Conservation (phyloP, 2,329 filamentous ascomycete genomes). For the Lachnellula suecica region DNA sequence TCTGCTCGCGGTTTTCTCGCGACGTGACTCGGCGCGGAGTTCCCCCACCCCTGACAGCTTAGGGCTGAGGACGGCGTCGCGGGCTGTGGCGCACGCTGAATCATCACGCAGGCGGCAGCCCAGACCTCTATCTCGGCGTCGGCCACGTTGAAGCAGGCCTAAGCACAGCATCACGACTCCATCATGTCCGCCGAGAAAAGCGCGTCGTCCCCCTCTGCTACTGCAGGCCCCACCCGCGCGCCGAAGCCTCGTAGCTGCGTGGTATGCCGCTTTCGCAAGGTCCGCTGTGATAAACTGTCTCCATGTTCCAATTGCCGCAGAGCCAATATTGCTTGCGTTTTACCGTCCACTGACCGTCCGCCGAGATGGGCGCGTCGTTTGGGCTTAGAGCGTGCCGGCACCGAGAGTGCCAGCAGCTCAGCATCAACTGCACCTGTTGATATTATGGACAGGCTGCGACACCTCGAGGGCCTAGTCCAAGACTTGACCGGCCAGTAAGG, state of each 20-base stretch:
- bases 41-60: not conserved
- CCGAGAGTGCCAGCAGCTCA: constrained; percentile 12
- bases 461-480: constrained; percentile 50
- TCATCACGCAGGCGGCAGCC: not conserved
- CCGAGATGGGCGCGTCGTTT: constrained; percentile 55
- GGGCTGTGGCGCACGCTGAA: too few relatives aligned
- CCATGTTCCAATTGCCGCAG: constrained; percentile 58
- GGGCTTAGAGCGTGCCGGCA: constrained; percentile 16
- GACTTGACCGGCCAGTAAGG: constrained; percentile 47
- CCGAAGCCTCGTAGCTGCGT: constrained; percentile 47
- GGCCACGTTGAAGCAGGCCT: not conserved
- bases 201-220: not conserved
- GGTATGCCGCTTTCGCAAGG: constrained; percentile 53
- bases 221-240: not conserved
- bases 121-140: not conserved
- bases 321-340: constrained; percentile 51
- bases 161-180: not conserved
- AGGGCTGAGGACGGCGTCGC: not conserved
- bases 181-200: not conserved
- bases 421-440: constrained; percentile 34
- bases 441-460: constrained; percentile 49
- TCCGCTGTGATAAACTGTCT: constrained; percentile 55
- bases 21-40: not conserved
- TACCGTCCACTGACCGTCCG: constrained; percentile 48
- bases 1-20: not conserved